phyloP scores from a whole-genome alignment of 1,284 basidiomycete species.

The Ustilago trichophora region DNA sequence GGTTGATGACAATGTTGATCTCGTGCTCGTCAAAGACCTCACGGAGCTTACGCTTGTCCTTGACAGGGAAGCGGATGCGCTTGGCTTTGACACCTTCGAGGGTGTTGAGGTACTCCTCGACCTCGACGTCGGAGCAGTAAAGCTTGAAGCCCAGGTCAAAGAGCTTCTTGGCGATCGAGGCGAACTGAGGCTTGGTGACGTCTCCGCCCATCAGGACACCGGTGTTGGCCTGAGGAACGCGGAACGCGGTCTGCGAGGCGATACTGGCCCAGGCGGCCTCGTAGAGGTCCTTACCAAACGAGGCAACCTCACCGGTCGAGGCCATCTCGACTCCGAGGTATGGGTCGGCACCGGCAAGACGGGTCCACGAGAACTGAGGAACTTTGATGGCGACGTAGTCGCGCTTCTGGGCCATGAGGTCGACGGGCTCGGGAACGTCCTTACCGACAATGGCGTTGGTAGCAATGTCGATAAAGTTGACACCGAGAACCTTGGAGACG shows the following conservation, averaged over 20 bases:
- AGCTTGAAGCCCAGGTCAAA: constrained; percentile 83
- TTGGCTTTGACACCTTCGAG: constrained; percentile 71
- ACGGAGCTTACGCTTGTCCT: constrained; percentile 93
- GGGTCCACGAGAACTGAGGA: constrained; percentile 98
- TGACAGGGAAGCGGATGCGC: constrained; percentile 94
- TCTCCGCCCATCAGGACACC: constrained; percentile 88
- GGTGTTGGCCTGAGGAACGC: constrained; percentile 79
- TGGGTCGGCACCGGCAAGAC: constrained; percentile 89
- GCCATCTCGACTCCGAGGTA: constrained; percentile 99
- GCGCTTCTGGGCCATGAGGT: constrained; percentile 87
- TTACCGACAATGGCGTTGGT: constrained; percentile 89
- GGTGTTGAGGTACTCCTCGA: constrained; percentile 85
- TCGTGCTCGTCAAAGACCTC: constrained; percentile 87
- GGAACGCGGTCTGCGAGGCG: constrained; percentile 89
- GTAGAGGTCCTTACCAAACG: constrained; percentile 90
- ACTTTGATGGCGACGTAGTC: constrained; percentile 98
- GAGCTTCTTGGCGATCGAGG: constrained; percentile 75
- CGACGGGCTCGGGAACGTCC: constrained; percentile 90
- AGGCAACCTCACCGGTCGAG: constrained; percentile 97
- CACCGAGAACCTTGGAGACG: constrained; percentile 95
- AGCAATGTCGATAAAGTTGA: constrained; percentile 96
- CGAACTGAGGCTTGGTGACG: constrained; percentile 81
- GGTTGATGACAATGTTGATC: constrained; percentile 93
- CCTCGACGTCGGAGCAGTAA: constrained; percentile 81
- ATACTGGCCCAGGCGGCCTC: constrained; percentile 97